These are phyloP conservation scores for Fraxinus quadrangulata DNA, from an alignment of 257 asterid species.

Conservation along the genomic window DNA sequence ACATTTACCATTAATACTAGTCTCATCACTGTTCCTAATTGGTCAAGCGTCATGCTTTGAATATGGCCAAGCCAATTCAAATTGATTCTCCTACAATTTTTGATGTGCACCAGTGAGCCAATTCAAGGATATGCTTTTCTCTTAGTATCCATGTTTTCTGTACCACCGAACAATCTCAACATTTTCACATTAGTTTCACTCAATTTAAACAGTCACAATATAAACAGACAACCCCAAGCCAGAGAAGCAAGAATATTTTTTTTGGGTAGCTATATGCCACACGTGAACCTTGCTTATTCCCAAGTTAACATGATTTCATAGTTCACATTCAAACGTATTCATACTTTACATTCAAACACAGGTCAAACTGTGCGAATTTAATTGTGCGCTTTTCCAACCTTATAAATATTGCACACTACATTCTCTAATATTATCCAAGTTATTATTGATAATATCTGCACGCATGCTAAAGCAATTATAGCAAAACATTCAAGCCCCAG, in stretches of 20 bases:
- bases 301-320: neutral
- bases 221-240: neutral
- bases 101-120: no score
- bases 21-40: neutral
- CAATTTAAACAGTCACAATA: neutral
- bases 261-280: neutral
- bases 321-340: neutral
- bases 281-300: neutral
- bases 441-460: neutral
- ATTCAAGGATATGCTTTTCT: no score
- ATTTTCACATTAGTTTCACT: neutral
- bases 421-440: neutral
- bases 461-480: neutral
- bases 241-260: neutral
- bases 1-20: neutral
- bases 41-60: no score
- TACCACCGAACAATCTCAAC: neutral
- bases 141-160: neutral
- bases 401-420: neutral
- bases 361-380: neutral
- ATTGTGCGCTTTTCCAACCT: neutral
- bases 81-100: no score
- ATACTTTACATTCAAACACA: neutral
- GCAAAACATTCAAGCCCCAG: neutral
- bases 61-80: no score